phyloP scores from a whole-genome alignment of 371 early-diverging fungal genomes.

The Apophysomyces ossiformis region DNA sequence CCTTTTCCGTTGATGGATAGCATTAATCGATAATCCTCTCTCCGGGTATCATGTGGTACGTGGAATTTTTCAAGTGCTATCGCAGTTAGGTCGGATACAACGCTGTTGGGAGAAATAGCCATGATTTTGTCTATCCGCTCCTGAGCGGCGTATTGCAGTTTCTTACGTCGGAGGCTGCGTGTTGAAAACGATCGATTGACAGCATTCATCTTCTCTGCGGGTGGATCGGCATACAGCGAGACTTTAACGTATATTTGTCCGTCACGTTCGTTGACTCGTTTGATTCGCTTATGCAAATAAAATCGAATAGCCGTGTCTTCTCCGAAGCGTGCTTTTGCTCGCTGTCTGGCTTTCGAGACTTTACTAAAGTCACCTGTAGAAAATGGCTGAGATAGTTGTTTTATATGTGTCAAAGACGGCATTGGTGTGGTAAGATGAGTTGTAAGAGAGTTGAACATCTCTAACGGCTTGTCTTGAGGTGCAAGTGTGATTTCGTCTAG shows the following conservation, averaged over 20 bases:
- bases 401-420: conserved; percentile 53
- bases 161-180: conserved; percentile 23
- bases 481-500: conserved; percentile 62
- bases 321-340: conserved; percentile 41
- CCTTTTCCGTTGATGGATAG: conserved; percentile 23
- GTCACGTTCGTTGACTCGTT: conserved; percentile 44
- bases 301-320: conserved; percentile 54
- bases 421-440: conserved; percentile 64
- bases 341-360: conserved; percentile 34
- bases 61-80: conserved; percentile 56
- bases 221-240: conserved; percentile 35
- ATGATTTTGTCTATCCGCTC: conserved; percentile 51
- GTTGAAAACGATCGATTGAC: conserved; percentile 22
- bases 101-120: conserved; percentile 33
- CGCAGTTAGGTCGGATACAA: conserved; percentile 36
- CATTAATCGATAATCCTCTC: conserved; percentile 15
- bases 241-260: conserved; percentile 52
- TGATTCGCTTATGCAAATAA: conserved; percentile 61
- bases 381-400: conserved; percentile 38
- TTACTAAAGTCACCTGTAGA: conserved; percentile 39
- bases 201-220: conserved; percentile 14
- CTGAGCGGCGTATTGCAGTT: conserved; percentile 19
- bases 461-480: conserved; percentile 62
- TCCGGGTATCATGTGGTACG: conserved; percentile 24
- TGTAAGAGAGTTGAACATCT: conserved; percentile 65